phyloP scores from a whole-genome alignment of 306 rosid genomes.

The Prunus fruticosa region DNA sequence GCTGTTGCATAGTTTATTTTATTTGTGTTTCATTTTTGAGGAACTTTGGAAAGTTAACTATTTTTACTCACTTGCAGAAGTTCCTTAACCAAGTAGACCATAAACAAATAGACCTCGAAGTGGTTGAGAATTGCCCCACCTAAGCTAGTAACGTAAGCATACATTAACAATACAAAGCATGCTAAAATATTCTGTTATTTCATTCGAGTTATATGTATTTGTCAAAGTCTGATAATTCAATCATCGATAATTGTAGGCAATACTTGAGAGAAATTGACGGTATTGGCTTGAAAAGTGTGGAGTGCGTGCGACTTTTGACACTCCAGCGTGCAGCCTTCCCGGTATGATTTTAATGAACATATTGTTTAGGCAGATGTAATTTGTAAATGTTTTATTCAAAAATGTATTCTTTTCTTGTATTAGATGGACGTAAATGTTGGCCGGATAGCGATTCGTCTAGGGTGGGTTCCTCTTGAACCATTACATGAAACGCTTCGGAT shows the following conservation, averaged over 20 bases:
- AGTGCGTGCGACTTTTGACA: constrained; percentile 70
- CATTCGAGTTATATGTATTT: background rate
- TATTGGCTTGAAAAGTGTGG: constrained; percentile 74
- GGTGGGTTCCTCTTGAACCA: constrained; percentile 80
- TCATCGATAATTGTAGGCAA: constrained; percentile 31
- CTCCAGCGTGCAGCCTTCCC: constrained; percentile 63
- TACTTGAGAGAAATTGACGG: constrained; percentile 48
- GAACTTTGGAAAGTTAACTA: too few species aligned
- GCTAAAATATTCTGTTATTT: background rate
- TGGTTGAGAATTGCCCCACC: constrained; percentile 69
- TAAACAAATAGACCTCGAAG: constrained; percentile 55
- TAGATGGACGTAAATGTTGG: constrained; percentile 85
- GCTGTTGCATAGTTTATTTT: too few species aligned
- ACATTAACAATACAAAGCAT: background rate
- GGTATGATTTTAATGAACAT: constrained; percentile 30
- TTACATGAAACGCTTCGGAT: constrained; percentile 53
- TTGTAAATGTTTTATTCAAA: background rate
- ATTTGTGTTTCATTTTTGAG: too few species aligned
- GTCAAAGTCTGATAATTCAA: background rate
- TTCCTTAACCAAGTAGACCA: constrained; percentile 44
- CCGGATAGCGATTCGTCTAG: constrained; percentile 61
- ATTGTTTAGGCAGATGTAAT: too few species aligned
- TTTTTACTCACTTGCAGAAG: constrained; percentile 26
- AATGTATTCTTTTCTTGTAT: background rate
- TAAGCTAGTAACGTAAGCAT: constrained; percentile 35